Evolutionary conservation across 2,329 filamentous ascomycete genomes (phyloP), one percentile per base, ranked within the genome.

Genomic region (Lasiodiplodia hormozganensis): DNA sequence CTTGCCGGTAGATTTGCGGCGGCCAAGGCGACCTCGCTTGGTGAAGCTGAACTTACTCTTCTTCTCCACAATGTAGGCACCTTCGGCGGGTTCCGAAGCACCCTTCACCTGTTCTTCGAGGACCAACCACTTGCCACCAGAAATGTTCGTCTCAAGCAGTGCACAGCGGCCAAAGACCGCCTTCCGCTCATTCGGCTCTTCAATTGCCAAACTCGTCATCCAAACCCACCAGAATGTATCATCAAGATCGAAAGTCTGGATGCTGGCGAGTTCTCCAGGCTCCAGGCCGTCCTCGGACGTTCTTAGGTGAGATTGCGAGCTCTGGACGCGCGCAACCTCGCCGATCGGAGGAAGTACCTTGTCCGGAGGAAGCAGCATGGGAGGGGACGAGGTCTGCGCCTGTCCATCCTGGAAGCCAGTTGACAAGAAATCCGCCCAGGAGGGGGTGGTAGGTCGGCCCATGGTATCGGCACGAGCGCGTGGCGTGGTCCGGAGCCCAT

Each of bases 161-260:
- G 96, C 93, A 76, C 96, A 99, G 71, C 96, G 88, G 47, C 96
- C 96, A 78, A 99, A 99, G 0, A 94, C 93, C 6, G 94, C 91
- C 78, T 99, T 99, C 70, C 96, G 89, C 57, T 90, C 87, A 0
- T 89, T 81, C 0, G 94, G 92, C 81, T 99, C 96, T 75, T 99
- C 96, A 0, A 90, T 92, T 1, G 95, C 94, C 75, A 99, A 83
- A 84, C 95, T 98, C 73, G 89, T 96, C 86, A 99, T 98, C 96
- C 96, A 99, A 4, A 98, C 96, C 95, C 96, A 98, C 96, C 96
- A 99, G 79, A 99, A 99, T 1, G 94, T 91, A 78, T 98, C 95
- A 74, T 99, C 96, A 5, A 99, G 85, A 71, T 96, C 90, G 68
- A 98, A 88, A 47, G 87, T 87, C 28, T 88, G 92, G 76, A 99